Base-by-base conservation (phyloP, 2,329 filamentous ascomycete genomes). In the Sarocladiaceae sp. region DNA sequence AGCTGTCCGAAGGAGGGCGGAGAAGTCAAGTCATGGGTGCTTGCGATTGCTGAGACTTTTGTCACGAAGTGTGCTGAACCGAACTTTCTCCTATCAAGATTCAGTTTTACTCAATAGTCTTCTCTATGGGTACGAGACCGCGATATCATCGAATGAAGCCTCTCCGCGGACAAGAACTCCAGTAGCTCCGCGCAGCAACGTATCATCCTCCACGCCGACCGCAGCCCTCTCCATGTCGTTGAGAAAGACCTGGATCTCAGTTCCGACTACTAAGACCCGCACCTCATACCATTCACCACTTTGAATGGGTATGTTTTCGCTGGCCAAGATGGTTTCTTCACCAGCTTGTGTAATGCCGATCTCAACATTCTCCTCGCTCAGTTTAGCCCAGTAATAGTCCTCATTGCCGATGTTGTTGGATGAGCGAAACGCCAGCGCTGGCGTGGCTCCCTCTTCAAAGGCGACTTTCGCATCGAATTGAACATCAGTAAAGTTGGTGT, bases 401-500 rank as follows among this genome's bases (percentile, higher is more conserved):
- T 29, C 26, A n/a, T n/a, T n/a, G 26, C 26, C 26, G 9, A 29
- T 9, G 0, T 50, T 33, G 4, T 51, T 49, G 2, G 49, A 45
- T 3, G 56, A 56, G 12, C 61, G 56, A 53, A 65, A 64, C 13
- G 63, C 34, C 2, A 65, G 3, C 7, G 15, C 24, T n/a, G 44
- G 47, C 1, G 55, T 56, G 1, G 57, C 59, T n/a, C 58, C 49
- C 1, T 51, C 50, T 20, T 35, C 35, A 13, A 47, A 47, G 2
- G 37, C 23, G 19, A 63, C 43, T 2, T 53, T 55, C 3, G 54
- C 60, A 7, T 62, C 57, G 23, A 57, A 58, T 3, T 58, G 47
- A 0, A 61, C 43, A 27, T 63, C 54, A 0, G 53, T 52, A 33
- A 64, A 66, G 46, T 61, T 59, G 4, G 61, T 63, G 34, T 64